These are phyloP conservation scores for Cicer yamashitae DNA, from an alignment of 306 rosid species.

Conservation along the genomic window DNA sequence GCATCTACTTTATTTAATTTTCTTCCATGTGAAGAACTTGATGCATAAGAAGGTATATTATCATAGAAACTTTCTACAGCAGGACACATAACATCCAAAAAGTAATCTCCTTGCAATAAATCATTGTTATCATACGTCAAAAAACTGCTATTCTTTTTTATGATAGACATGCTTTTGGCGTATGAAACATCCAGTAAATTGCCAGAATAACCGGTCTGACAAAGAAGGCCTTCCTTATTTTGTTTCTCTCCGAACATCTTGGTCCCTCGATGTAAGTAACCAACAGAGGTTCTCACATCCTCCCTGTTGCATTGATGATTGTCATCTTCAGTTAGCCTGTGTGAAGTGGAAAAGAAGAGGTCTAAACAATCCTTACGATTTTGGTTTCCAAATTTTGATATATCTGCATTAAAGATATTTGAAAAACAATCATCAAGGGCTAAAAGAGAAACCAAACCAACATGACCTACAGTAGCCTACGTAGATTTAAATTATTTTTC, in stretches of 20 bases:
- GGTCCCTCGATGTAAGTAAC: slow-evolving; percentile 41
- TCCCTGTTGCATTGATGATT: slow-evolving; percentile 42
- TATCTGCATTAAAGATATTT: slow-evolving; percentile 60
- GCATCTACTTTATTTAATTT: slow-evolving; percentile 50
- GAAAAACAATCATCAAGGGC: slow-evolving; percentile 36
- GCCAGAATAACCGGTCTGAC: slow-evolving; percentile 49
- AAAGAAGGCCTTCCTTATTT: slow-evolving; percentile 45
- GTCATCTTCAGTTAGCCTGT: slow-evolving; percentile 58
- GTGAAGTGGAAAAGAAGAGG: slow-evolving; percentile 52
- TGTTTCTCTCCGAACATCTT: slow-evolving; percentile 50
- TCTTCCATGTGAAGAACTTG: slow-evolving; percentile 53
- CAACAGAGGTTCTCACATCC: slow-evolving; percentile 48
- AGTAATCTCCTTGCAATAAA: slow-evolving; percentile 49
- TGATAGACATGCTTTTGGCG: slow-evolving; percentile 53
- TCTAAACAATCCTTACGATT: slow-evolving; percentile 50
- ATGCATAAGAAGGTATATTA: slow-evolving; percentile 50
- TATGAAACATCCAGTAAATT: slow-evolving; percentile 51
- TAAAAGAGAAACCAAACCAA: slow-evolving; percentile 45
- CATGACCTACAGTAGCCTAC: slow-evolving; percentile 24
- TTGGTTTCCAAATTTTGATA: slow-evolving; percentile 46
- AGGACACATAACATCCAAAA: slow-evolving; percentile 47
- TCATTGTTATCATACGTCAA: slow-evolving; percentile 45
- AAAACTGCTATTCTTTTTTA: slow-evolving; percentile 36
- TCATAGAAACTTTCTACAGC: slow-evolving; percentile 44
- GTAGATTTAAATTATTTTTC: slow-evolving; percentile 29